Percentiles rank a stretch among this genome's conserved stretches.
Evolutionary conservation across 805 yeast genomes (phyloP).

Genomic region (Ogataea saltuana): DNA sequence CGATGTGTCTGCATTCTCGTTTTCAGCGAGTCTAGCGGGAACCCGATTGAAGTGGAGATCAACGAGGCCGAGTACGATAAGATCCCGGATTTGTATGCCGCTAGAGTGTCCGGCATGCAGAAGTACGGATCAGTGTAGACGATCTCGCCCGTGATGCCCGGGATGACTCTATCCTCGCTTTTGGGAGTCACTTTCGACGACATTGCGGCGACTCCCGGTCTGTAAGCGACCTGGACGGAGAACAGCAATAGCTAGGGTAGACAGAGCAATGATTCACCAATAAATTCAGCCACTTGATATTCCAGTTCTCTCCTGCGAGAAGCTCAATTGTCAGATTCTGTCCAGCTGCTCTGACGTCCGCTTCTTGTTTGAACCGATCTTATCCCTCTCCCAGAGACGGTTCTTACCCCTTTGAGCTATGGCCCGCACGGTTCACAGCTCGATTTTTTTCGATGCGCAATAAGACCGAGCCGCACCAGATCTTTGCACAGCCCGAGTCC

Average conservation of each 20-base stretch:
- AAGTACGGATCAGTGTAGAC: slow-evolving; percentile 47
- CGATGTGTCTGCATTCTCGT: slow-evolving; percentile 82
- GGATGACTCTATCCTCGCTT: slow-evolving; percentile 30
- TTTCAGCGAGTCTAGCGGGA: slow-evolving; percentile 83
- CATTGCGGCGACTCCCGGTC: neutral
- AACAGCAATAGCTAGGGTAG: neutral
- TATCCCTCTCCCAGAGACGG: no score
- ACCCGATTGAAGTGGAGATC: slow-evolving; percentile 68
- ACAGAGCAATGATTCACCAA: neutral
- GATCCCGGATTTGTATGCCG: slow-evolving; percentile 57
- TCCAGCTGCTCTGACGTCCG: no score
- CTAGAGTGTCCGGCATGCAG: slow-evolving; percentile 46
- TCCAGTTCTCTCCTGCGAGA: no score
- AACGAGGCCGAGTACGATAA: slow-evolving; percentile 67
- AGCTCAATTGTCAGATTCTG: no score
- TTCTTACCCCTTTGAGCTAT: no score
- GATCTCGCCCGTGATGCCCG: slow-evolving; percentile 62
- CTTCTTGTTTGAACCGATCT: no score
- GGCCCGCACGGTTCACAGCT: no score
- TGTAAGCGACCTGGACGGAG: neutral
- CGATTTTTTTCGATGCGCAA: no score
- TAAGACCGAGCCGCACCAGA: slow-evolving; percentile 2
- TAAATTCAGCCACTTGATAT: no score
- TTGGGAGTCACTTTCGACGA: slow-evolving; percentile 1
- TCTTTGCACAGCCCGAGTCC: neutral